These are phyloP conservation scores for Fusarium anguioides DNA, from an alignment of 2,329 filamentous ascomycete species.

Conservation along the genomic window DNA sequence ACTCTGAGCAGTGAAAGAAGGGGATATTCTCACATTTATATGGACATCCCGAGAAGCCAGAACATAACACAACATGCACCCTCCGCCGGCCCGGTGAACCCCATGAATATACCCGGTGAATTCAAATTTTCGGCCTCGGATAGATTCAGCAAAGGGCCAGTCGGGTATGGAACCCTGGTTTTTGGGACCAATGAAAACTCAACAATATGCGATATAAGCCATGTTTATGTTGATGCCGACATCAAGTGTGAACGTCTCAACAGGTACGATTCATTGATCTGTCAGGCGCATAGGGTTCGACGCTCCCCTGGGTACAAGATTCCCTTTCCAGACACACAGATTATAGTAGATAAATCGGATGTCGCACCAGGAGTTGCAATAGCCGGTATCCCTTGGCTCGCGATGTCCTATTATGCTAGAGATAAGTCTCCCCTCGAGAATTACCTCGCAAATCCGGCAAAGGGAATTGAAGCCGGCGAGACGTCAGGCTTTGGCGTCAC, in stretches of 20 bases:
- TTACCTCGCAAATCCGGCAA: background rate
- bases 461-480: background rate
- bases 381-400: background rate
- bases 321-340: background rate
- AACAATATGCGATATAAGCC: background rate
- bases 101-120: background rate
- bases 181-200: background rate
- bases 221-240: background rate
- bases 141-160: background rate
- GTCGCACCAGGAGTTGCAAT: background rate
- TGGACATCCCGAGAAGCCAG: background rate
- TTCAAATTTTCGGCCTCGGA: background rate
- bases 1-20: background rate
- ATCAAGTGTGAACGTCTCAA: background rate
- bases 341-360: background rate
- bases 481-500: background rate
- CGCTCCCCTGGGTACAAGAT: background rate
- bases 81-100: too few relatives aligned
- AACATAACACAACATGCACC: too few relatives aligned
- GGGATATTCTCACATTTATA: background rate
- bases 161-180: background rate
- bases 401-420: background rate
- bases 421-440: background rate
- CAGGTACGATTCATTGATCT: background rate
- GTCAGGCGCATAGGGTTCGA: background rate